These are phyloP conservation scores for Heliosperma pusillum DNA, from an alignment of 148 eudicot genomes.

Conservation along the genomic window DNA sequence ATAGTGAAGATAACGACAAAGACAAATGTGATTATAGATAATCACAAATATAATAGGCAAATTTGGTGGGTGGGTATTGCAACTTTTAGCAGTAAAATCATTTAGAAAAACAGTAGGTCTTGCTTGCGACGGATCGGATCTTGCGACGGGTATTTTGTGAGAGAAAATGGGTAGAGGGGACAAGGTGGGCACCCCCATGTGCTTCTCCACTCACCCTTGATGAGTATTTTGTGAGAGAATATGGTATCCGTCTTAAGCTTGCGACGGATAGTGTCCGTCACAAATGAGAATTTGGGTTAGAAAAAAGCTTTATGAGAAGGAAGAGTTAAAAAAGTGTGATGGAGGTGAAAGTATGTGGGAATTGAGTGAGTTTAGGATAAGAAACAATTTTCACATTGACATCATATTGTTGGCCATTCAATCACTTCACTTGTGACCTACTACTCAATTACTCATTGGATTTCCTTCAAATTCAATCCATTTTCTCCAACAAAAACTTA, in stretches of 20 bases:
- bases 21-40: slow-evolving; percentile 6
- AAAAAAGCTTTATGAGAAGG: slow-evolving; percentile 22
- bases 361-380: slow-evolving; percentile 45
- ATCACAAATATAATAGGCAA: neutral
- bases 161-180: too few relatives aligned
- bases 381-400: slow-evolving; percentile 42
- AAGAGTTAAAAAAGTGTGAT: neutral
- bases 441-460: slow-evolving; percentile 36
- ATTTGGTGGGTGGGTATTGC: slow-evolving; percentile 26
- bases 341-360: slow-evolving; percentile 9
- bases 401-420: slow-evolving; percentile 79
- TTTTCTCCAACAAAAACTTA: neutral
- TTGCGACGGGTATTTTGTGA: too few relatives aligned
- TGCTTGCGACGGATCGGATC: too few relatives aligned
- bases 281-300: too few relatives aligned
- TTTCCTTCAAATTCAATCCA: slow-evolving; percentile 15
- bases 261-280: too few relatives aligned
- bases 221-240: too few relatives aligned
- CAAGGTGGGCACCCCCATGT: too few relatives aligned
- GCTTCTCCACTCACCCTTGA: too few relatives aligned
- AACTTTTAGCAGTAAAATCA: slow-evolving; percentile 46
- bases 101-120: slow-evolving; percentile 31
- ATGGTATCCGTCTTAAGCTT: too few relatives aligned
- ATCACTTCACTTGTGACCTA: slow-evolving; percentile 31
- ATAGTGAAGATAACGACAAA: slow-evolving; percentile 21